Base-by-base conservation (phyloP, 352 stramenopile species). In the Aphanomyces stellatus region DNA sequence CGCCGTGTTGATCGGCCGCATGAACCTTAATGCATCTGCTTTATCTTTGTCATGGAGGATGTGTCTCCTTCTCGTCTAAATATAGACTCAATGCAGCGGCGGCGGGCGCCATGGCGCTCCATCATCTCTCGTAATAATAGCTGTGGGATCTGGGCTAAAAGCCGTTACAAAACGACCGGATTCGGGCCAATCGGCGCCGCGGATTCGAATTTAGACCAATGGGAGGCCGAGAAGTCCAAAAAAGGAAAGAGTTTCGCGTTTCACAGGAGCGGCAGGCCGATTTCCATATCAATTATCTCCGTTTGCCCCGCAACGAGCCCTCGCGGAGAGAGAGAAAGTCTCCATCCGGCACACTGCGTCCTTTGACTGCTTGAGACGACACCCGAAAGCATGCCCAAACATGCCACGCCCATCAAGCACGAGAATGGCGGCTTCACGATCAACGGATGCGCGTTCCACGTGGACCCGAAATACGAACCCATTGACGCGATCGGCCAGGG, bases 401-500 rank as follows among this genome's bases (percentile, higher is more conserved):
- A 85, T 55, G 76, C 78, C 22, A 71, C 76, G 27, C 76, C 82
- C 1, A 70, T 90, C 59, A 75, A 91, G 48, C 77, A 78, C 57
- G 79, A 82, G n/a, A 70, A 87, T 43, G 85, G 85, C 57, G 42
- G 42, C 8, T 92, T 94, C 71, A 89, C 81, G 27, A 83, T 94
- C 71, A 90, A 94, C 59, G 82, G 80, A 5, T 91, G 82, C 69
- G 81, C 74, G 37, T 93, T 93, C 77, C 85, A 89, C 64, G 85
- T 93, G 13, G 79, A 85, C 49, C 22, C 77, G 40, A 93, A 89
- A 79, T 89, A 96, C 72, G 76, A 88, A 62, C 83, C 83, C 7
- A 72, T 91, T 15, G 80, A 96, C 59, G 86, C 85, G 30, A 92
- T 98, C 62, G 91, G 91, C 10, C 90, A 97, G 69, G 92, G 92